Base-by-base conservation (phyloP, 2,329 filamentous ascomycete species). In the Stachybotrys echinatus region DNA sequence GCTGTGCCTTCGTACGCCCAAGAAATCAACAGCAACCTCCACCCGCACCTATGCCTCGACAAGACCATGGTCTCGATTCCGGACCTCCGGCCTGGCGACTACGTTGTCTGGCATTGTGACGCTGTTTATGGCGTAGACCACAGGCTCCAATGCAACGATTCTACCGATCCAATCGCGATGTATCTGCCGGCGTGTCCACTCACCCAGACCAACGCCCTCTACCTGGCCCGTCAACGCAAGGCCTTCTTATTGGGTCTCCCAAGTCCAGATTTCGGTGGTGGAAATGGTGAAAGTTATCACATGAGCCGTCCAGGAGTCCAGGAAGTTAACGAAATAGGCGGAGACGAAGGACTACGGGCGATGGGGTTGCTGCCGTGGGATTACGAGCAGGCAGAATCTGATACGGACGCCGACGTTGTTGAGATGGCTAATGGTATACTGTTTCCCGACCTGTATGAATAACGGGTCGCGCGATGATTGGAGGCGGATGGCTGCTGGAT, bases 81-180 rank as follows among this genome's bases (percentile, higher is more conserved):
- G 0, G 68, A 68, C 4, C 82, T 90, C n/a, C 67, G 75, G 21
- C 86, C 87, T 0, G 87, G 87, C 12, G 87, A 91, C 65, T 90
- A 86, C 58, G 84, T 90, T 2, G 78, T 82, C 31, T 91, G 85
- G 85, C 86, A 89, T 62, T 87, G 84, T 58, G 84, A 87, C 63
- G 73, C 68, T 27, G 80, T 89, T 45, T 87, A 92, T 64, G 79
- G 85, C 1, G 87, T 90, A 2, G 87, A 91, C 64, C 80, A 50
- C 23, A 27, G 17, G 14, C 14, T 27, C 20, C 52, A 55, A 19
- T 55, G 52, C 19, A 58, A 58, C 10, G 55, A 58, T 22, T 55
- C 57, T 21, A 52, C 54, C 20, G 48, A 55, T 10, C 61, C 62
- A 2, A 62, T 64, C 6, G 61, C 68, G 47, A 62, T 74, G 52